A percentile compares a stretch with the other conserved stretches of the same genome.
Evolutionary conservation across 192 early-diverging fungal genomes (phyloP).

Genomic region (Coemansia sp.): DNA sequence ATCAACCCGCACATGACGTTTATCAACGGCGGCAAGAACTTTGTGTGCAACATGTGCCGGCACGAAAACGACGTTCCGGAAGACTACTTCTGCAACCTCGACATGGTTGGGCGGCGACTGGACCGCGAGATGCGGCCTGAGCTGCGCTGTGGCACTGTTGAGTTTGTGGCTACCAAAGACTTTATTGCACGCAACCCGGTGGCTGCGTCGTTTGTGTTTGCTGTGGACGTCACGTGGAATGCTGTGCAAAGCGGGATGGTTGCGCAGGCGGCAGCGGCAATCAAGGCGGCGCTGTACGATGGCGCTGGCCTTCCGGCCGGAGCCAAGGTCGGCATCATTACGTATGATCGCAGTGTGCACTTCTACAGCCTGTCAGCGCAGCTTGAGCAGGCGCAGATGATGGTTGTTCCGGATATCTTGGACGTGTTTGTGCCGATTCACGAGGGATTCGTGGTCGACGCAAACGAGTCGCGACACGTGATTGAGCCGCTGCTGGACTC

Average conservation of each 20-base stretch:
- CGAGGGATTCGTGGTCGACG: constrained; percentile 89
- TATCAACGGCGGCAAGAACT: constrained; percentile 86
- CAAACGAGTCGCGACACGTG: constrained; percentile 69
- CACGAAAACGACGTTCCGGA: constrained; percentile 81
- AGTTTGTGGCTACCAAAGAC: constrained; percentile 81
- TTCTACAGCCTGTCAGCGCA: constrained; percentile 88
- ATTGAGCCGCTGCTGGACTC: constrained; percentile 80
- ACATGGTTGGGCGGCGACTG: constrained; percentile 84
- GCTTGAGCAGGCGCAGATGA: constrained; percentile 89
- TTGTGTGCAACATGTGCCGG: constrained; percentile 91
- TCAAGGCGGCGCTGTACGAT: constrained; percentile 70
- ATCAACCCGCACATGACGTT: constrained; percentile 89
- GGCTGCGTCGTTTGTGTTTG: constrained; percentile 82
- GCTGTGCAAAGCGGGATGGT: constrained; percentile 85
- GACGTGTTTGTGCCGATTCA: constrained; percentile 94
- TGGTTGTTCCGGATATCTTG: constrained; percentile 87
- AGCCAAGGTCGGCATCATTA: constrained; percentile 79
- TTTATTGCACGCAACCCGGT: constrained; percentile 60
- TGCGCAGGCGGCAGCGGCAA: constrained; percentile 57
- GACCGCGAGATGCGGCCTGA: constrained; percentile 87
- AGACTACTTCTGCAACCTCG: constrained; percentile 92
- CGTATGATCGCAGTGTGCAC: constrained; percentile 86
- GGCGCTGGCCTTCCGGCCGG: constrained; percentile 55
- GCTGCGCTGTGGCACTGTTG: constrained; percentile 82
- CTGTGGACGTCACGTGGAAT: constrained; percentile 91